phyloP scores from a whole-genome alignment of 352 stramenopile genomes.

The Phytophthora foliorum region DNA sequence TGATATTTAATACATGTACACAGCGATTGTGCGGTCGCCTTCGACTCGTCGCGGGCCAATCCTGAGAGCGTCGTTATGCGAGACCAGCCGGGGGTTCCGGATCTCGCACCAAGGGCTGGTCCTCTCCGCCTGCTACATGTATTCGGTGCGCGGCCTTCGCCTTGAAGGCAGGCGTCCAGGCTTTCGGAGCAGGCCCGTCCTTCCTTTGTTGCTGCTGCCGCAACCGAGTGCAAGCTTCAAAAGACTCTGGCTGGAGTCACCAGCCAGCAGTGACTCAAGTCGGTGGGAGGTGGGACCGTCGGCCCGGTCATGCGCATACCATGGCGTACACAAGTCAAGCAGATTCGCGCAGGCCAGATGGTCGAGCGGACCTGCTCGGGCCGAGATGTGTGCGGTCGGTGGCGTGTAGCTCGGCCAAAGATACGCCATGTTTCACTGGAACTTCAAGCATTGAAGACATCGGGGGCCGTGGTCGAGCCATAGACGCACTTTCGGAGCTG shows the following conservation, averaged over 20 bases:
- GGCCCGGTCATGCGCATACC: neutral
- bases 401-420: neutral
- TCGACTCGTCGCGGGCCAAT: neutral
- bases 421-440: conserved; percentile 1
- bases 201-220: neutral
- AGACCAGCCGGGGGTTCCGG: neutral
- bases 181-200: no score
- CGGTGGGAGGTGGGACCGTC: neutral
- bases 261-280: neutral
- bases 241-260: neutral
- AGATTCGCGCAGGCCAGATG: neutral
- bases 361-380: conserved; percentile 4
- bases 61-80: neutral
- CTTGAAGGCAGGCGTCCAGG: no score
- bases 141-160: neutral
- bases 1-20: no score
- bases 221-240: neutral
- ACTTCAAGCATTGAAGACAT: neutral
- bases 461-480: neutral
- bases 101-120: neutral
- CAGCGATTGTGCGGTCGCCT: neutral
- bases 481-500: neutral
- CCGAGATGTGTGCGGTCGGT: neutral
- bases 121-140: neutral
- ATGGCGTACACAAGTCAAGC: neutral